Percentiles rank a stretch among this genome's conserved stretches.
Evolutionary conservation across 768 basidiomycete genomes (phyloP).

Genomic region (Punctularia strigosozonata): DNA sequence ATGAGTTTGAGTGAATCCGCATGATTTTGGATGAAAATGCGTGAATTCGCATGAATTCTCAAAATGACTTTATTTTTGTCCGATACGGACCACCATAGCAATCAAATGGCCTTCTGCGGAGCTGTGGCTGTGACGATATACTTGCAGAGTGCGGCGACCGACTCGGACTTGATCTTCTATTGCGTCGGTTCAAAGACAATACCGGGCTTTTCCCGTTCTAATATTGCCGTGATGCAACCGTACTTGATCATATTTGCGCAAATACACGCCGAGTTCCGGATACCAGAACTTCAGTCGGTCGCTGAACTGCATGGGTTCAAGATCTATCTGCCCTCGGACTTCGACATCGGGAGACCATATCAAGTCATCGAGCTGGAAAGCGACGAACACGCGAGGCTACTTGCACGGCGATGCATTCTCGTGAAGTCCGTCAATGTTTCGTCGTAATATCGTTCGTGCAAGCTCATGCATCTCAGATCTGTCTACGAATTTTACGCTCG

Average conservation of each 20-base stretch:
- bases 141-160: too few species aligned
- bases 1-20: too few species aligned
- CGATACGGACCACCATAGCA: too few species aligned
- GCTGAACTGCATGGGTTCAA: conserved; percentile 63
- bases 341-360: conserved; percentile 54
- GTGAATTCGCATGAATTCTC: too few species aligned
- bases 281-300: conserved; percentile 74
- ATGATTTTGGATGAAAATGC: too few species aligned
- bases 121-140: too few species aligned
- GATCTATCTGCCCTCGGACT: conserved; percentile 30
- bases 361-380: conserved; percentile 57
- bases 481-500: conserved; percentile 71
- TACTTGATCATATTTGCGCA: conserved; percentile 75
- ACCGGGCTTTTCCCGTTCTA: too few species aligned
- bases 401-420: conserved; percentile 70
- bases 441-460: not conserved
- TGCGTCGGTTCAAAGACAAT: too few species aligned
- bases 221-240: conserved; percentile 11
- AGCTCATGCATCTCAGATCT: conserved; percentile 32
- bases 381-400: conserved; percentile 62
- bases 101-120: too few species aligned
- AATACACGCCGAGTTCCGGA: conserved; percentile 67
- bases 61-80: too few species aligned
- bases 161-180: too few species aligned
- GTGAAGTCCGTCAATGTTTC: conserved; percentile 49